Evolutionary conservation across 2,329 filamentous ascomycete genomes (phyloP).

Genomic region (Fusarium sp.): DNA sequence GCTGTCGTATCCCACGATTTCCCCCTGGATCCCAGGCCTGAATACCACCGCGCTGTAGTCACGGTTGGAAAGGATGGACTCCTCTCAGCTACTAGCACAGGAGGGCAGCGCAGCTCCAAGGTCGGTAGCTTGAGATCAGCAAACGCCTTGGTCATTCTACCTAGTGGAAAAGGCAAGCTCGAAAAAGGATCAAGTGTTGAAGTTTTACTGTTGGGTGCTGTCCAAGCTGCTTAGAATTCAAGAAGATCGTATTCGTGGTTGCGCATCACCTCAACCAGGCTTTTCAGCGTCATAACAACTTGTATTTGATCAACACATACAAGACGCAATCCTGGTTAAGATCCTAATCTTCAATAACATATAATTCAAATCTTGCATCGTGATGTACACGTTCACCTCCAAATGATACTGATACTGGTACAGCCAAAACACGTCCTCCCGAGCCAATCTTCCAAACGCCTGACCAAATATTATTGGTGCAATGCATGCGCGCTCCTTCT

Average conservation of each 20-base stretch:
- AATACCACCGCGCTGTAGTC: slow-evolving; percentile 91
- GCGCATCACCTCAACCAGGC: background rate
- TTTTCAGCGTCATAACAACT: slow-evolving; percentile 33
- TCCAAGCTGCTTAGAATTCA: slow-evolving; percentile 48
- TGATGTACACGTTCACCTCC: slow-evolving; percentile 53
- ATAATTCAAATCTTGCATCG: slow-evolving; percentile 48
- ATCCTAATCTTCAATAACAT: slow-evolving; percentile 45
- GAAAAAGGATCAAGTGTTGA: slow-evolving; percentile 78
- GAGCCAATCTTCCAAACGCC: slow-evolving; percentile 59
- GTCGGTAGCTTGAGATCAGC: slow-evolving; percentile 91
- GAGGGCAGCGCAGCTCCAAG: slow-evolving; percentile 87
- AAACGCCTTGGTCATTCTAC: slow-evolving; percentile 86
- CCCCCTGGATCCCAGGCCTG: slow-evolving; percentile 80
- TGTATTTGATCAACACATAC: slow-evolving; percentile 38
- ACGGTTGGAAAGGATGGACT: slow-evolving; percentile 73
- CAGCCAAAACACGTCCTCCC: slow-evolving; percentile 53
- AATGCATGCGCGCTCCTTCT: slow-evolving; percentile 52
- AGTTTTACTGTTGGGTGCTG: slow-evolving; percentile 80
- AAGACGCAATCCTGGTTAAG: slow-evolving; percentile 34
- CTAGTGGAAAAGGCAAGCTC: slow-evolving; percentile 72
- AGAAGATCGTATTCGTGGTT: background rate
- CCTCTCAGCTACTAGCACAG: slow-evolving; percentile 84
- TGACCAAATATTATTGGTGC: slow-evolving; percentile 55
- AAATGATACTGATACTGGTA: slow-evolving; percentile 55
- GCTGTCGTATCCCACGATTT: slow-evolving; percentile 82